Evolutionary conservation across 108 stramenopile species (phyloP), one percentile per base, ranked within the genome.

Genomic region (Cyclotella cryptica): DNA sequence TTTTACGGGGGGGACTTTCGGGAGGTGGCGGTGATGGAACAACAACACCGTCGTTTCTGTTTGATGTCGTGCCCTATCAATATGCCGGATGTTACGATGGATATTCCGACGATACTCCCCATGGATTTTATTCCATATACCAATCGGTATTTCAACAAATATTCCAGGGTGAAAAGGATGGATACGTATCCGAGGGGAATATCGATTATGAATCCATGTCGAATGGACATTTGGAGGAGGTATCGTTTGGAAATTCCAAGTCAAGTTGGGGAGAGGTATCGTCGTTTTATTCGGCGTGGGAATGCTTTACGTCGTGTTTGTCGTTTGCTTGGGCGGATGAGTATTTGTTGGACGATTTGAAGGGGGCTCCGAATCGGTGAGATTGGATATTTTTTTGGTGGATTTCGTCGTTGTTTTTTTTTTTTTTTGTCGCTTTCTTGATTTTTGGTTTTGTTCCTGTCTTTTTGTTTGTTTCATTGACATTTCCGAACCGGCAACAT

Each of bases 281-380:
- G 0, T 42, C 69, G 13, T 96, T 96, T 77, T 96, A 96, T 84
- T 80, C 79, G 28, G 54, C 77, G 4, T 96, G 96, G 96, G 96
- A 93, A 84, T 82, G 81, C 62, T 96, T 94, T 74, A 45, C 84
- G 8, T 80, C 87, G 1, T 79, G 81, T 51, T 69, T 93, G 17
- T 88, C 80, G 29, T 96, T 88, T 85, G 92, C 96, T 8, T 96
- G 93, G 93, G 93, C 79, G 35, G 96, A 96, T 57, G 74, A 64
- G 35, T 96, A 94, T 75, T 65, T 66, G 46, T 54, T 82, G 70
- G 39, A 72, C 26, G 90, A 96, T 71, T 55, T 78, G n/a, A 71
- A 75, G 18, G 89, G 90, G 29, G 93, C 92, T 12, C 84, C 85
- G 15, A 91, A 82, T 84, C 88, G 96, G 28, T 55, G 92, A 19